A percentile compares a stretch with the other conserved stretches of the same genome.
Conservation (phyloP, 306 rosid genomes). For the Oemleria cerasiformis region DNA sequence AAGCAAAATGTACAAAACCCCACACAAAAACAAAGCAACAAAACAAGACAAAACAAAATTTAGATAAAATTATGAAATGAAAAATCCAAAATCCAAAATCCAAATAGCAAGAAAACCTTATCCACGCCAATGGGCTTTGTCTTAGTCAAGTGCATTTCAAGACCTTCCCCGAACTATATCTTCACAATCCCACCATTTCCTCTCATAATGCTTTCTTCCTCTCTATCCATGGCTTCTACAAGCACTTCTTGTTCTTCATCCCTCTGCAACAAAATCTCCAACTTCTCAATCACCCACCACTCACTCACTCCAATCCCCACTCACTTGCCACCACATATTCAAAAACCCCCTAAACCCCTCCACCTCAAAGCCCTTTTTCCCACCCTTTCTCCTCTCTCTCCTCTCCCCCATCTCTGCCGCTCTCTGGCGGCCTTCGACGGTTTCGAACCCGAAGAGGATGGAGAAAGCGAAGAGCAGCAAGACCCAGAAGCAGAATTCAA, state of each 20-base stretch:
- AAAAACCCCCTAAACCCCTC: slow-evolving; percentile 41
- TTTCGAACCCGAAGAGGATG: slow-evolving; percentile 37
- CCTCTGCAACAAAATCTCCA: slow-evolving; percentile 48
- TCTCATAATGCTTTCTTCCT: slow-evolving; percentile 24
- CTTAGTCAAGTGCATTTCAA: not conserved
- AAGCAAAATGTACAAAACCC: too few species aligned
- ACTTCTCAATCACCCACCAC: slow-evolving; percentile 42
- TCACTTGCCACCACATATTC: slow-evolving; percentile 39
- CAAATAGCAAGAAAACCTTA: slow-evolving; percentile 6
- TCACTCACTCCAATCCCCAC: slow-evolving; percentile 41
- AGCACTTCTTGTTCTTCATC: slow-evolving; percentile 53
- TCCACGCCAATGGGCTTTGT: not conserved
- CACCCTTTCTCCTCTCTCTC: slow-evolving; percentile 26
- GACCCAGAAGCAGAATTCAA: slow-evolving; percentile 32
- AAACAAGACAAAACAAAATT: not conserved
- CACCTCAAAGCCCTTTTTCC: slow-evolving; percentile 38
- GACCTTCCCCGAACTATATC: not conserved
- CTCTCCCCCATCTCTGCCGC: slow-evolving; percentile 35
- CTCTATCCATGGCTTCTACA: slow-evolving; percentile 47
- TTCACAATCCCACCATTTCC: not conserved
- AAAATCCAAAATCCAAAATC: not conserved
- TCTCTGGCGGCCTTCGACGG: slow-evolving; percentile 47
- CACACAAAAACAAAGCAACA: not conserved
- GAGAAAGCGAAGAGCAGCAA: slow-evolving; percentile 23
- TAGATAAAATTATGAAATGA: not conserved